Percentiles rank a stretch among this genome's conserved stretches.
phyloP scores from a whole-genome alignment of 2,329 filamentous ascomycete species.

The Drechslerella coelobrocha region DNA sequence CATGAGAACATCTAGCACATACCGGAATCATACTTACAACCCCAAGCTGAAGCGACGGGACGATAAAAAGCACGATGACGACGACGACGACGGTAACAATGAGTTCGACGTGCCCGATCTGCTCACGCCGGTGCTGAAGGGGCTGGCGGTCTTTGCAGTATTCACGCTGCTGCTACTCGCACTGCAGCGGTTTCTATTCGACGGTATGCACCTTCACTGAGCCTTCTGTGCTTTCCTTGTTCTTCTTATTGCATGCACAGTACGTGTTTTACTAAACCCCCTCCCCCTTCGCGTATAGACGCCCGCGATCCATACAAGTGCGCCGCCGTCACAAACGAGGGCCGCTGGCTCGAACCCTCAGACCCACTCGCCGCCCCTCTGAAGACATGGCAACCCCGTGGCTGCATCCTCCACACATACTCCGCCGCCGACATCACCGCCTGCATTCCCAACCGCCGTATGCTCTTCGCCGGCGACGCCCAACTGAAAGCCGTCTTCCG shows the following conservation, averaged over 20 bases:
- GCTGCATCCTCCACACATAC: conserved; percentile 68
- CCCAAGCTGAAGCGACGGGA: background rate
- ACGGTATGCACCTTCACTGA: conserved; percentile 8
- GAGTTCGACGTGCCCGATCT: background rate
- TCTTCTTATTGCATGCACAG: conserved; percentile 26
- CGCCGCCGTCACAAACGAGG: conserved; percentile 62
- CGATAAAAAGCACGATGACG: background rate
- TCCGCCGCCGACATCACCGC: conserved; percentile 62
- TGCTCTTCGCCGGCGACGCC: conserved; percentile 70
- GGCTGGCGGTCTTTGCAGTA: conserved; percentile 13
- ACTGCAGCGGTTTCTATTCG: conserved; percentile 7
- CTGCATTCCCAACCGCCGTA: conserved; percentile 63
- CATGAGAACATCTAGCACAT: too few relatives aligned
- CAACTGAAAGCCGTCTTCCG: conserved; percentile 69
- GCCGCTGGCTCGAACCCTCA: conserved; percentile 62
- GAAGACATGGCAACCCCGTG: conserved; percentile 67
- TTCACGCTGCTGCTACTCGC: conserved; percentile 20
- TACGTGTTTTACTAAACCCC: conserved; percentile 13
- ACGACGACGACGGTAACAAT: conserved; percentile 5
- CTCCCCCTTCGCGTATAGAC: conserved; percentile 53
- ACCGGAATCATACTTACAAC: background rate
- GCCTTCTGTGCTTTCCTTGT: background rate
- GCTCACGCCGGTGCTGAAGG: conserved; percentile 6
- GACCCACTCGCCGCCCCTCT: conserved; percentile 56
- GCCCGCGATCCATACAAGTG: conserved; percentile 65